Evolutionary conservation across 305 asterid species (phyloP), one percentile per base, ranked within the genome.

Genomic region (Rubia peregrina): DNA sequence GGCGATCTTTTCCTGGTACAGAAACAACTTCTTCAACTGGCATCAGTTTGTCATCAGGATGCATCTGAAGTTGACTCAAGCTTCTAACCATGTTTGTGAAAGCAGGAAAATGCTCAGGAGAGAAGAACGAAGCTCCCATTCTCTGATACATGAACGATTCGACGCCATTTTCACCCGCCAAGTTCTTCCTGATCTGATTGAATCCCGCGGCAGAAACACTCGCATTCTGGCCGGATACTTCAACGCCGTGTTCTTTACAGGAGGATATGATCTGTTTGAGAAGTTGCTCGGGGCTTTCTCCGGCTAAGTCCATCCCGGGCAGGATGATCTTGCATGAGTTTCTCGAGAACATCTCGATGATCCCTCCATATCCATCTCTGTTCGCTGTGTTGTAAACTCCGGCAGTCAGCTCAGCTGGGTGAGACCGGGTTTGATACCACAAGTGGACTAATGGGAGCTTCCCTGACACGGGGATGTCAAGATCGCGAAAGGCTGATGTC

Each of bases 41-140:
- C 59, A n/a, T 17, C 59, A 51, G 0, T 55, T 82, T 67, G 68
- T 88, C 96, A 65, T 92, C 95, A 0, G 71, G 36, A 61, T 74
- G 76, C n/a, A 21, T 71, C 61, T 66, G 67, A 0, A 84, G 81
- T 60, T 82, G 83, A 38, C 77, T 81, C 6, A 92, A 69, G 56
- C 79, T 78, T 17, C 92, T 79, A 1, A 84, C 83, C 21, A 90
- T 84, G 53, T 73, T 79, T 5, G 89, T 68, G 79, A 92, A 92
- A 5, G 69, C 63, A 14, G 86, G 85, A 30, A 92, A 92, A 78
- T 90, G 92, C 36, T 82, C 81, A 0, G 97, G 98, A 6, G 96
- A 89, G 71, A 92, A 92, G 91, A 92, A 92, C 48, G 87, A 67
- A 43, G 90, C 96, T 24, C 98, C 98, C 96, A 92, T 92, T 62